These are phyloP conservation scores for Phytophthora capsici DNA, from an alignment of 352 stramenopile species.

Conservation along the genomic window DNA sequence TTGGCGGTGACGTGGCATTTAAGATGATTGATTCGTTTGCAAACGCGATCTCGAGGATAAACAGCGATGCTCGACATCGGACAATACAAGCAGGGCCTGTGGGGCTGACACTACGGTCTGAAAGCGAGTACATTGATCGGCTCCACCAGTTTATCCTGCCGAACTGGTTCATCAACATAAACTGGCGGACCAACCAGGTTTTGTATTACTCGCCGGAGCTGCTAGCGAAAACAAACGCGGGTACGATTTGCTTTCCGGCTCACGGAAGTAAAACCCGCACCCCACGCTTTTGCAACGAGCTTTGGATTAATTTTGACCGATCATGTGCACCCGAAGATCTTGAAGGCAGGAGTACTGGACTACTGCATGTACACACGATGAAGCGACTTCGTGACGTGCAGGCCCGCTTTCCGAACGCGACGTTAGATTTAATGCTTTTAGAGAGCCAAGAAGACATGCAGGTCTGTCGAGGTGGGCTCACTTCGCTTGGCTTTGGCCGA, in stretches of 20 bases:
- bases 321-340: constrained; percentile 21
- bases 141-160: constrained; percentile 51
- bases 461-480: constrained; percentile 20
- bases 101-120: constrained; percentile 19
- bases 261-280: background rate
- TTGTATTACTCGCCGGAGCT: constrained; percentile 38
- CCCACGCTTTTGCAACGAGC: constrained; percentile 29
- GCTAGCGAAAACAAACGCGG: constrained; percentile 2
- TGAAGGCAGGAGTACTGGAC: constrained; percentile 6
- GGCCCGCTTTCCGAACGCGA: constrained; percentile 19
- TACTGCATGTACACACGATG: constrained; percentile 31
- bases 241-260: constrained; percentile 30
- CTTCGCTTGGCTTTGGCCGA: constrained; percentile 23
- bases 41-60: constrained; percentile 9
- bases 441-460: constrained; percentile 39
- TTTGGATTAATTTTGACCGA: constrained; percentile 35
- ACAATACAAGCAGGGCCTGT: background rate
- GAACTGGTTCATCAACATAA: constrained; percentile 34
- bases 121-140: constrained; percentile 45
- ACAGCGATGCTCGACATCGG: background rate
- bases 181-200: constrained; percentile 44
- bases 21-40: constrained; percentile 45
- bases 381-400: constrained; percentile 20
- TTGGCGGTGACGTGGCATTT: constrained; percentile 34
- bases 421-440: constrained; percentile 31